Conservation (phyloP, 2,329 filamentous ascomycete species). For the Tricladium varicosporioides region DNA sequence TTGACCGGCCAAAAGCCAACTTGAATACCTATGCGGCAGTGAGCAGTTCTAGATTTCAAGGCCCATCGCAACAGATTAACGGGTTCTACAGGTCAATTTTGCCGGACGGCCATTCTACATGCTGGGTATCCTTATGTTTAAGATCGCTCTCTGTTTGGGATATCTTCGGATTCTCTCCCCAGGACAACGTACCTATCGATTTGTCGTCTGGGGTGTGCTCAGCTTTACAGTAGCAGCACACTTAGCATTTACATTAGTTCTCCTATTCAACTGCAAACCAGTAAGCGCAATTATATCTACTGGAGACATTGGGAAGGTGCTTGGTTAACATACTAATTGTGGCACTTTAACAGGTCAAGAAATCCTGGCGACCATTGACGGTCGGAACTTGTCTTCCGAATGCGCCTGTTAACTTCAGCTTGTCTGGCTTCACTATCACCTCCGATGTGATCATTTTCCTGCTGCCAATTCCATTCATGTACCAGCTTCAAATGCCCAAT, state of each 20-base stretch:
- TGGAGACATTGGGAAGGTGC: too few species aligned
- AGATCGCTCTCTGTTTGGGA: constrained; percentile 13
- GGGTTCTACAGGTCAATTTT: constrained; percentile 7
- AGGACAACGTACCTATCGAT: constrained; percentile 1
- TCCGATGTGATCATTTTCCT: constrained; percentile 15
- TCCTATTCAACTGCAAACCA: too few species aligned
- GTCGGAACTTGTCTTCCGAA: constrained; percentile 36
- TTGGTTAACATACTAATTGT: too few species aligned
- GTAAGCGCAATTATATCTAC: too few species aligned
- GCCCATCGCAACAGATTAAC: neutral
- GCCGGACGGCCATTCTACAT: constrained; percentile 16
- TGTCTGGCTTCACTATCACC: neutral
- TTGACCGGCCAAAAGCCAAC: neutral
- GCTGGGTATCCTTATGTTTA: constrained; percentile 12
- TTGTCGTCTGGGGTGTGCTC: neutral
- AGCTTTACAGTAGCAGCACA: too few species aligned
- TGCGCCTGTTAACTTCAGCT: constrained; percentile 35
- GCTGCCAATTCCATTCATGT: constrained; percentile 18
- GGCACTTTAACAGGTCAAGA: constrained; percentile 11
- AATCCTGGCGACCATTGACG: constrained; percentile 33
- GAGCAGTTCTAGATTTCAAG: neutral
- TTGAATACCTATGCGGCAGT: neutral
- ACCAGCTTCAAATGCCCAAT: constrained; percentile 13
- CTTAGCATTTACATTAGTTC: too few species aligned
- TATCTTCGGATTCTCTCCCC: constrained; percentile 16